phyloP scores from a whole-genome alignment of 768 basidiomycete species.

The Rhodotorula paludigena region DNA sequence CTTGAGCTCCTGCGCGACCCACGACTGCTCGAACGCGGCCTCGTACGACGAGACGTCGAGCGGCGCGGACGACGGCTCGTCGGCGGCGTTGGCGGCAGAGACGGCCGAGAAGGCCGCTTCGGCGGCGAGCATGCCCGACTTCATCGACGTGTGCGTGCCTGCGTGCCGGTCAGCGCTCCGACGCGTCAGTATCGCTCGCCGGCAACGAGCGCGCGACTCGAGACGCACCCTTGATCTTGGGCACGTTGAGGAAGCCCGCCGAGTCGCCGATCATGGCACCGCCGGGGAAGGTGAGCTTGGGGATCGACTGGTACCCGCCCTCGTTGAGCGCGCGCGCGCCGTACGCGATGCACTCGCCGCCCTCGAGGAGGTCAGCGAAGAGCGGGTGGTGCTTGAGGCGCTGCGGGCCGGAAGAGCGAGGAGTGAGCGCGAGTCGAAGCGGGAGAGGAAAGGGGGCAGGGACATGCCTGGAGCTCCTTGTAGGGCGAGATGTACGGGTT shows the following conservation, averaged over 20 bases:
- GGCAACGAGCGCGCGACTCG: background rate
- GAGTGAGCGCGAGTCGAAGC: background rate
- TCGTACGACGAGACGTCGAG: slow-evolving; percentile 71
- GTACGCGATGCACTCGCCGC: slow-evolving; percentile 76
- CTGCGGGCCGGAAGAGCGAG: slow-evolving; percentile 48
- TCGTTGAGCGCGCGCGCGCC: slow-evolving; percentile 86
- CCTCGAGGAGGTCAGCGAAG: slow-evolving; percentile 72
- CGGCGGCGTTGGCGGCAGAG: slow-evolving; percentile 41
- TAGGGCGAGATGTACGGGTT: slow-evolving; percentile 92
- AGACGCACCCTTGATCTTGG: slow-evolving; percentile 80
- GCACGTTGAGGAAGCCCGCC: slow-evolving; percentile 90
- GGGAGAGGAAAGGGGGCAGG: slow-evolving; percentile 7
- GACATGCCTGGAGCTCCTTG: slow-evolving; percentile 73
- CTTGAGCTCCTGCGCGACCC: slow-evolving; percentile 77
- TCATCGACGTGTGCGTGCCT: slow-evolving; percentile 92
- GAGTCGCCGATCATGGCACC: slow-evolving; percentile 92
- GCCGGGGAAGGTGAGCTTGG: slow-evolving; percentile 81
- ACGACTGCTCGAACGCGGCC: slow-evolving; percentile 62
- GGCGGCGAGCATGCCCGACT: slow-evolving; percentile 94
- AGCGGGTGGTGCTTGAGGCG: slow-evolving; percentile 96
- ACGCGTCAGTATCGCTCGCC: background rate
- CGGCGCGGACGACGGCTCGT: slow-evolving; percentile 45
- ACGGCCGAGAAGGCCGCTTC: slow-evolving; percentile 74
- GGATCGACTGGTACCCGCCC: slow-evolving; percentile 87
- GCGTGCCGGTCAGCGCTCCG: background rate